phyloP scores from a whole-genome alignment of 169 alveolate genomes.

The Plasmodium fragile region DNA sequence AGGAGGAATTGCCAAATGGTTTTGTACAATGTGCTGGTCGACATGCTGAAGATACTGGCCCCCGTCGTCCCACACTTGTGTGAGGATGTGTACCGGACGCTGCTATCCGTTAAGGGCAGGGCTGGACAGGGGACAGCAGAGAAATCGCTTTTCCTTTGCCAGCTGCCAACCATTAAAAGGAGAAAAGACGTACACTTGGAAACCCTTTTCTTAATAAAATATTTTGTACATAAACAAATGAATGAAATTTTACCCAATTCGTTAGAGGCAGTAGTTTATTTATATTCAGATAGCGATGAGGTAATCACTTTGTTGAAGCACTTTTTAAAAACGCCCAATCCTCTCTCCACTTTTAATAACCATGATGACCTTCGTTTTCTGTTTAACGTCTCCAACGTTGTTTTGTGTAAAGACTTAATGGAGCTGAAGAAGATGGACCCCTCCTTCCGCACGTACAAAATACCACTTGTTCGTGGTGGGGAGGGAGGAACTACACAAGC shows the following conservation, averaged over 20 bases:
- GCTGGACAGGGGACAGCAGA: not conserved
- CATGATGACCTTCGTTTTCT: conserved; percentile 73
- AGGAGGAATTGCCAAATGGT: conserved; percentile 64
- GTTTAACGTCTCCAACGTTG: conserved; percentile 61
- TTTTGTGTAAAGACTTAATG: conserved; percentile 25
- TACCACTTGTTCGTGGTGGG: conserved; percentile 9
- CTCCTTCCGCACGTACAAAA: conserved; percentile 45
- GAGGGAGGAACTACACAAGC: not conserved
- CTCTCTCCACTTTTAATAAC: conserved; percentile 22
- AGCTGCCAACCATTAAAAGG: conserved; percentile 43
- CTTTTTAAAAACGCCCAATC: conserved; percentile 21
- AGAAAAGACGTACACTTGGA: conserved; percentile 41
- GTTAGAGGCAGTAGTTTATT: conserved; percentile 34
- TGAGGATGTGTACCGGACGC: conserved; percentile 43
- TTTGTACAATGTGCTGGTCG: conserved; percentile 16
- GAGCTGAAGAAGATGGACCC: conserved; percentile 13
- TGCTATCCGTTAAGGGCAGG: not conserved
- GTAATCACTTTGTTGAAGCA: conserved; percentile 21
- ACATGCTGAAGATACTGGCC: conserved; percentile 27
- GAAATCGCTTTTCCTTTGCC: conserved; percentile 40
- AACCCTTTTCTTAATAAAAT: conserved; percentile 43
- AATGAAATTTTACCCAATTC: conserved; percentile 24
- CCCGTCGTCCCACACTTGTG: conserved; percentile 70
- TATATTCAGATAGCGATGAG: conserved; percentile 6
- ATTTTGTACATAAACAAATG: conserved; percentile 66